phyloP scores from a whole-genome alignment of 805 yeast genomes.

The Lipomyces starkeyi region DNA sequence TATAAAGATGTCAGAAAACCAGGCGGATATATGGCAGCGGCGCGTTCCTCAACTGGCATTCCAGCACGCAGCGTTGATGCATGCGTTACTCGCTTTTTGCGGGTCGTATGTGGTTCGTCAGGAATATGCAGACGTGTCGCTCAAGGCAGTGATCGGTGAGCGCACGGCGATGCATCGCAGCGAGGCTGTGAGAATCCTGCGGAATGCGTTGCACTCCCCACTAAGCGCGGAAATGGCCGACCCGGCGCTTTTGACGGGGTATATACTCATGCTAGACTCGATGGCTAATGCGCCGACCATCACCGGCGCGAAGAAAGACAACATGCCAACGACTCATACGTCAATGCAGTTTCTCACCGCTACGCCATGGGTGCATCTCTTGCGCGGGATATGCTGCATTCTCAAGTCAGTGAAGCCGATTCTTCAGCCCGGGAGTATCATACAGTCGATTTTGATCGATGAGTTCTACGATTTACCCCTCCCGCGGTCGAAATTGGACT shows the following conservation, averaged over 20 bases:
- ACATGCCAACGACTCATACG: conserved; percentile 60
- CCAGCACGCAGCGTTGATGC: conserved; percentile 89
- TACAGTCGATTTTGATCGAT: conserved; percentile 75
- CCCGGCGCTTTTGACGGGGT: conserved; percentile 89
- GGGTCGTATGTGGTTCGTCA: conserved; percentile 87
- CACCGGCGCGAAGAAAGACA: conserved; percentile 54
- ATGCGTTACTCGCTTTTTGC: conserved; percentile 84
- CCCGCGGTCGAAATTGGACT: conserved; percentile 42
- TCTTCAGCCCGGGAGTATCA: conserved; percentile 69
- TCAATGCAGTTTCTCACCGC: conserved; percentile 74
- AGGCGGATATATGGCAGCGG: conserved; percentile 80
- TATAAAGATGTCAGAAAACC: conserved; percentile 88
- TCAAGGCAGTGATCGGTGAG: background rate
- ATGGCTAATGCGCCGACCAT: conserved; percentile 21
- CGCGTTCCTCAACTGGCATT: conserved; percentile 90
- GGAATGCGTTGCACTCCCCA: conserved; percentile 79
- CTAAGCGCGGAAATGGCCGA: conserved; percentile 81
- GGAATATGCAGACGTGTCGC: conserved; percentile 15
- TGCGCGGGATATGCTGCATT: conserved; percentile 95
- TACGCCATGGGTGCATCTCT: conserved; percentile 96
- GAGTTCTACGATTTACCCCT: conserved; percentile 76
- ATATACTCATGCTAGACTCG: conserved; percentile 90
- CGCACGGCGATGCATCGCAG: conserved; percentile 66
- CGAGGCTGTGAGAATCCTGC: conserved; percentile 76
- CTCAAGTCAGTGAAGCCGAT: conserved; percentile 96